Evolutionary conservation across 2,329 filamentous ascomycete species (phyloP), one percentile per base, ranked within the genome.

Genomic region (Fusarium mundagurra): DNA sequence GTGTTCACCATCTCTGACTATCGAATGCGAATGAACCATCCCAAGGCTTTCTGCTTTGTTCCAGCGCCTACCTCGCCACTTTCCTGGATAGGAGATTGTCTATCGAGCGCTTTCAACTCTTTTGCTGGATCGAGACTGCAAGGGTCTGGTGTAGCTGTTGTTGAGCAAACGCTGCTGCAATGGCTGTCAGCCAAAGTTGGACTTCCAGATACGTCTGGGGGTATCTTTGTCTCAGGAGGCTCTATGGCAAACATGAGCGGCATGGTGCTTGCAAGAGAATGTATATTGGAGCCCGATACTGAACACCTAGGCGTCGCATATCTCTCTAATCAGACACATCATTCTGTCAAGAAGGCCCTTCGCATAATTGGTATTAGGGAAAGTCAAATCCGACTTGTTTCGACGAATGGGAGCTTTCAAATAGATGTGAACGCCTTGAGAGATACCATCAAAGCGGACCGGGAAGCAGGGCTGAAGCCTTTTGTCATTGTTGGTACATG

Each of bases 181-280:
- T 69, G 66, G 66, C 16, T 69, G 12, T 51, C 66, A 2, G 38
- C 38, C 5, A 69, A 69, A 8, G n/a, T 69, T 36, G 57, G 48
- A 6, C 33, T 69, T 39, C 66, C 66, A 44, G 43, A 57, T 16
- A 69, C 64, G 2, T 24, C 66, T 0, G 64, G 66, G 2, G 65
- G 66, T 10, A 24, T 69, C 5, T 69, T 69, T 22, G 64, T 69
- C 8, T 64, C 66, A 4, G 66, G 66, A 14, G 66, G 66, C 2
- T 69, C 66, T 4, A 69, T 69, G 64, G 66, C 66, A 13, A 69
- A 69, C 8, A 69, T 69, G 66, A 69, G 57, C n/a, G 64, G 64
- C 1, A 69, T 69, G 65, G 57, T 69, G 1, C 29, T 69, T 22
- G 66, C 66, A 0, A 69, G 66, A 4, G 66, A 69, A 17, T 43